Base-by-base conservation (phyloP, 2,329 filamentous ascomycete genomes). In the Botryotinia globosa region DNA sequence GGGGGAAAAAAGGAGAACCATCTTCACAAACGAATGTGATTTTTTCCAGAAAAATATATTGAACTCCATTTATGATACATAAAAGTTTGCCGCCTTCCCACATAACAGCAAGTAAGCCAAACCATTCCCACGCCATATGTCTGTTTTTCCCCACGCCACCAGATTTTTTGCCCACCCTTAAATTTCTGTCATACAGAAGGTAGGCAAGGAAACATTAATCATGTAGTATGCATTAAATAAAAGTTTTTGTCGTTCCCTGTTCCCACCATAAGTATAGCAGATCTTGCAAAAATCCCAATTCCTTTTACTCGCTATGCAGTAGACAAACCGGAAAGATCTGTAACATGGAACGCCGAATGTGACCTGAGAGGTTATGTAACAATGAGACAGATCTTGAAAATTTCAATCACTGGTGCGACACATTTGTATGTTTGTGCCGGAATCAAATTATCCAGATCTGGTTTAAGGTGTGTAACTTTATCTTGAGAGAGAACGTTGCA, bases 261-360 rank as follows among this genome's bases (percentile, higher is more conserved):
- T 70, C 73, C 74, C 72, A 67, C 73, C 72, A 72, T 54, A 75
- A 76, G 75, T 76, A 74, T 75, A 76, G 74, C 73, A 78, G 76
- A 78, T 77, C 74, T 77, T 72, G 75, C 74, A 79, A 79, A 78
- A 76, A 76, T 71, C 73, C 76, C 77, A 74, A 75, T 74, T 77
- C 72, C 79, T 76, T 67, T 80, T 79, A 79, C 80, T 80, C 77
- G 79, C 79, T 81, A 81, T 81, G 80, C 79, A 80, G 75, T 78
- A 76, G 79, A 80, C 74, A 77, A 79, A 78, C 74, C 73, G 73
- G 71, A 77, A 76, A 75, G 75, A 78, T 77, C 73, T 77, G 73
- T 73, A 73, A 76, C 74, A 77, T 73, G 59, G 42, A 81, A 81
- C 79, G 80, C 79, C 80, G 74, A 75, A 75, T 75, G 74, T 79